Conservation (phyloP, 2,329 filamentous ascomycete genomes). For the Colletotrichum sp. region DNA sequence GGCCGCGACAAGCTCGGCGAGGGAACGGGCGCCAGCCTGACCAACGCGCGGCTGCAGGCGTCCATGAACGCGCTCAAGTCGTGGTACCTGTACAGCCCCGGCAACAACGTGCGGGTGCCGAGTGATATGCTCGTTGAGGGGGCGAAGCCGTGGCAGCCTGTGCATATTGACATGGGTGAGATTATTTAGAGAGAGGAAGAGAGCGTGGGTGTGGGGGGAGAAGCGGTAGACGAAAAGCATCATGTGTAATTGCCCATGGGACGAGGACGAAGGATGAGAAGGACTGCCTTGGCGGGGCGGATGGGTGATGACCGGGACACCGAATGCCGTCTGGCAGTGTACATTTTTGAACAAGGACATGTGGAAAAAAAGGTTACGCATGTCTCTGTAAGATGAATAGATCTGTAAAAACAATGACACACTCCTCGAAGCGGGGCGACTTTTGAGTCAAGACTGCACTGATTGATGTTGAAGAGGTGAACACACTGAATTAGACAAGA, state of each 20-base stretch:
- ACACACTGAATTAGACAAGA: background rate
- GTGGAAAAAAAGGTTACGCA: conserved; percentile 6
- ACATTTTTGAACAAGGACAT: conserved; percentile 19
- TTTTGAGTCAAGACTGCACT: background rate
- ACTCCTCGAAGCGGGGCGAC: conserved; percentile 11
- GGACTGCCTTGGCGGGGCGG: background rate
- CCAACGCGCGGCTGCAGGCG: conserved; percentile 79
- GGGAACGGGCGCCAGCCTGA: conserved; percentile 78
- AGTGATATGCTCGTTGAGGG: conserved; percentile 71
- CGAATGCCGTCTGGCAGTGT: conserved; percentile 19
- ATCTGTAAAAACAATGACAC: conserved; percentile 40
- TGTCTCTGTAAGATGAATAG: conserved; percentile 41
- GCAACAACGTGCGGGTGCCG: conserved; percentile 66
- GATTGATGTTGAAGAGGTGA: background rate
- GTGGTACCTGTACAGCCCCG: conserved; percentile 95
- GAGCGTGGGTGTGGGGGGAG: background rate
- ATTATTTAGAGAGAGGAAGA: conserved; percentile 54
- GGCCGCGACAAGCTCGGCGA: conserved; percentile 92
- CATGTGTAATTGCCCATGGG: conserved; percentile 3
- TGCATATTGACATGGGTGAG: conserved; percentile 74
- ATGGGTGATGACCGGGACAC: background rate
- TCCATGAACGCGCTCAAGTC: conserved; percentile 86
- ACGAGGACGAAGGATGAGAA: background rate
- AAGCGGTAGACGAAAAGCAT: background rate
- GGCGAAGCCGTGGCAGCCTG: conserved; percentile 69